Base-by-base conservation (phyloP, 2,329 filamentous ascomycete species). In the Fusarium robinianum region DNA sequence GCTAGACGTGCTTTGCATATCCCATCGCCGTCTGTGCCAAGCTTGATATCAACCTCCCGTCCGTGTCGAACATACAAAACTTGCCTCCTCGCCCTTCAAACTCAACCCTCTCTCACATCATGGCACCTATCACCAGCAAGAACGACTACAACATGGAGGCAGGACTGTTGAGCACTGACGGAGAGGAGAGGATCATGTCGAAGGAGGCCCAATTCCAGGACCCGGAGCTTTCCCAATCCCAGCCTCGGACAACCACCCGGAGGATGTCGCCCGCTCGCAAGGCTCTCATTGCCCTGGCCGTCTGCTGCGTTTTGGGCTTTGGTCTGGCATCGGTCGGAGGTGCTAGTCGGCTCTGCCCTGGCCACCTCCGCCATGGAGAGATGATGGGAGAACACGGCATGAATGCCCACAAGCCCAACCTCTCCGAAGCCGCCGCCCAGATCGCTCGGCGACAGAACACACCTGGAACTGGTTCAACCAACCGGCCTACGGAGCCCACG, bases 371-470 rank as follows among this genome's bases (percentile, higher is more conserved):
- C 10, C 57, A 62, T 45, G 44, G 43, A n/a, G 47, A 53, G 15
- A 15, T 50, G 9, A 17, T 46, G 17, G 48, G 49, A 30, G 59
- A 61, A 42, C 51, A 59, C 32, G 53, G 46, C 34, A 48, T 60
- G 42, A 55, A 32, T 30, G 39, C 51, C 22, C 53, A 60, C 46
- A 52, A 37, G 35, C 52, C 54, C 45, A 57, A 60, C 41, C 34
- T 60, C 29, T 60, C 57, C 25, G 51, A 60, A 12, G 43, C 79
- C 45, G 72, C 88, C 51, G 74, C 85, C 41, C 78, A 81, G 44
- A 69, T 90, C 43, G 85, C 80, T 24, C 83, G 81, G 67, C 78
- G 85, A 51, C 79, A 70, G 51, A 62, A 83, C 51, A 65, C 70
- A 40, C 57, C 57, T 22, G 43, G 16, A 5, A 34, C 57, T 12